Conservation (phyloP, 2,329 filamentous ascomycete species). For the Bipolaris bicolor region DNA sequence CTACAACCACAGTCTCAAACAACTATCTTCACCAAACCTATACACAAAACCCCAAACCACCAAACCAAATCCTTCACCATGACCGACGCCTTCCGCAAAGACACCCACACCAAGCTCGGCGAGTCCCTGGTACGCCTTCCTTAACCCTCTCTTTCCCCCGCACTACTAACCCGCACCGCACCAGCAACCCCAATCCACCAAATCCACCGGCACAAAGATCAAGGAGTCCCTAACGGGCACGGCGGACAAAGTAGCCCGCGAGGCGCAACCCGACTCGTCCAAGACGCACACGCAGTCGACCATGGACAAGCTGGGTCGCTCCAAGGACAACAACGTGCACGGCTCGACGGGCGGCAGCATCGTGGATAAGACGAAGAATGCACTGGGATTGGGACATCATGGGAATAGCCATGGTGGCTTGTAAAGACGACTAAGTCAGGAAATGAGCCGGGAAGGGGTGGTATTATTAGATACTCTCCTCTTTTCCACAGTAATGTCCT, state of each 20-base stretch:
- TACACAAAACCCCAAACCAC: slow-evolving; percentile 20
- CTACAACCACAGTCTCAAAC: slow-evolving; percentile 21
- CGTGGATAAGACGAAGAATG: slow-evolving; percentile 57
- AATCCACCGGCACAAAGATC: slow-evolving; percentile 66
- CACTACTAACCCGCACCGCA: not conserved
- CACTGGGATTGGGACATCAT: slow-evolving; percentile 52
- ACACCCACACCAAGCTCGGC: slow-evolving; percentile 61
- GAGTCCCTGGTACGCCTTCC: slow-evolving; percentile 51
- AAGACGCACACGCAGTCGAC: slow-evolving; percentile 62
- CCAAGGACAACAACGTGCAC: slow-evolving; percentile 48
- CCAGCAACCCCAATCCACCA: slow-evolving; percentile 63
- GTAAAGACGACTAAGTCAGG: too few relatives aligned
- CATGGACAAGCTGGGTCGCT: slow-evolving; percentile 49
- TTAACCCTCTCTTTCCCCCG: not conserved
- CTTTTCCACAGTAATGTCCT: too few relatives aligned
- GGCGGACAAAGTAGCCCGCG: slow-evolving; percentile 59
- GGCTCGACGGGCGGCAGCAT: slow-evolving; percentile 48
- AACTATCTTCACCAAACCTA: slow-evolving; percentile 24
- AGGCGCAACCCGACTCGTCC: slow-evolving; percentile 51
- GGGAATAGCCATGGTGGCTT: slow-evolving; percentile 37
- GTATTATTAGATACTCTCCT: too few relatives aligned
- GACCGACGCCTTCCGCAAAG: slow-evolving; percentile 68
- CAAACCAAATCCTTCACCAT: slow-evolving; percentile 51
- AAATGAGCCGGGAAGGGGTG: too few relatives aligned
- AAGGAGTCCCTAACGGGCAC: slow-evolving; percentile 63